A percentile compares a stretch with the other conserved stretches of the same genome.
Conservation (phyloP, 495 filamentous ascomycete genomes). For the Copromyces sp. region DNA sequence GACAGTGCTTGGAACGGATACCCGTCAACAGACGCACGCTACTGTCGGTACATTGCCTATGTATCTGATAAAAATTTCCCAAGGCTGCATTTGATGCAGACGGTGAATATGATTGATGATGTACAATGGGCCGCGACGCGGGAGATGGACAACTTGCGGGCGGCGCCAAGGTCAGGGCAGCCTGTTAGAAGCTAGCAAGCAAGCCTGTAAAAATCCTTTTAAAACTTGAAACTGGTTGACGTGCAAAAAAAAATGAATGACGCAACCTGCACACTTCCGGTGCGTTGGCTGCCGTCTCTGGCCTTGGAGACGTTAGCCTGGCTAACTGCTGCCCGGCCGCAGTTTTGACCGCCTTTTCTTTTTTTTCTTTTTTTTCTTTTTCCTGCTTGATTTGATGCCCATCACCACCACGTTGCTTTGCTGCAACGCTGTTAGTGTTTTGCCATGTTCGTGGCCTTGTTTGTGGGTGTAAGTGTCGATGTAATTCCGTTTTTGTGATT, state of each 20-base stretch:
- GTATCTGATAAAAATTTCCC: neutral
- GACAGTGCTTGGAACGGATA: neutral
- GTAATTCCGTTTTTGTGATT: neutral
- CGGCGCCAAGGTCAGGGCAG: neutral
- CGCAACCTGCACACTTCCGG: neutral
- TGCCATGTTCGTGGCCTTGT: neutral
- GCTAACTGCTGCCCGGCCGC: neutral
- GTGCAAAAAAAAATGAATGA: neutral
- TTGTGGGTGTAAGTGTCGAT: neutral
- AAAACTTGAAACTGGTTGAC: neutral
- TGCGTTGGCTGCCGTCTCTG: neutral
- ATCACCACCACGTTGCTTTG: neutral
- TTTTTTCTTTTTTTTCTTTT: neutral
- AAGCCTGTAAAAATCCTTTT: neutral
- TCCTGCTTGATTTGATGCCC: neutral
- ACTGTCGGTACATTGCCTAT: neutral
- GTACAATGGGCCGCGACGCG: neutral
- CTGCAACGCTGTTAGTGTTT: neutral
- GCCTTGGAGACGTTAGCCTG: neutral
- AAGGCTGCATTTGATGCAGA: neutral
- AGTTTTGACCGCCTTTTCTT: neutral
- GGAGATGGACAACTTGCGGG: neutral
- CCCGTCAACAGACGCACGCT: neutral
- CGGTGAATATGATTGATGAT: neutral
- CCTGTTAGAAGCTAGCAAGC: neutral